phyloP scores from a whole-genome alignment of 495 filamentous ascomycete genomes.

The Tirmania nivea region DNA sequence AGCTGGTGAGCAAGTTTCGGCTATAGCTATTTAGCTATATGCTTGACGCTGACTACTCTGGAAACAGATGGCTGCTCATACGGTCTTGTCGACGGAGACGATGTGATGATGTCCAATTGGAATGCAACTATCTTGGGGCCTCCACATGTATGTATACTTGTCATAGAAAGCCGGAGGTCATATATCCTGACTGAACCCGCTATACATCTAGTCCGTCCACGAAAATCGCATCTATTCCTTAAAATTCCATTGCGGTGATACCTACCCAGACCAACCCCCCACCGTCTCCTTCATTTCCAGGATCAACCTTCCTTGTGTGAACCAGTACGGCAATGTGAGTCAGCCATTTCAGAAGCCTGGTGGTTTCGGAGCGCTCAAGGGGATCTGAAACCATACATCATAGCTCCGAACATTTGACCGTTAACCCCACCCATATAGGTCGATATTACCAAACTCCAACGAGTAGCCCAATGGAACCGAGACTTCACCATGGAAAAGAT shows the following conservation, averaged over 20 bases:
- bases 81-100: slow-evolving; percentile 81
- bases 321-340: slow-evolving; percentile 44
- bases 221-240: slow-evolving; percentile 97
- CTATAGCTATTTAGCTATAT: neutral
- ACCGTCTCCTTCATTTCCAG: slow-evolving; percentile 75
- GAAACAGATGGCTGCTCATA: slow-evolving; percentile 81
- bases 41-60: neutral
- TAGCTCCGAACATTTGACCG: no score
- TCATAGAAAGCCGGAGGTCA: slow-evolving; percentile 1
- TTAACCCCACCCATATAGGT: slow-evolving; percentile 31
- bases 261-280: slow-evolving; percentile 77
- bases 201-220: slow-evolving; percentile 49
- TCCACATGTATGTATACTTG: slow-evolving; percentile 50
- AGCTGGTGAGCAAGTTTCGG: slow-evolving; percentile 71
- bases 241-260: slow-evolving; percentile 82
- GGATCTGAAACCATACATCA: no score
- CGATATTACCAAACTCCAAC: slow-evolving; percentile 59
- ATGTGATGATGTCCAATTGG: slow-evolving; percentile 96
- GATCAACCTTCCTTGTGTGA: slow-evolving; percentile 89
- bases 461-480: slow-evolving; percentile 70
- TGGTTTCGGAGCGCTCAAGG: no score
- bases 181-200: neutral
- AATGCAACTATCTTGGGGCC: slow-evolving; percentile 92
- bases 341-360: slow-evolving; percentile 1
- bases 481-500: slow-evolving; percentile 88